A percentile compares a stretch with the other conserved stretches of the same genome.
These are phyloP conservation scores for Umbilicus rupestris DNA, from an alignment of 164 flowering plant species.

Conservation along the genomic window DNA sequence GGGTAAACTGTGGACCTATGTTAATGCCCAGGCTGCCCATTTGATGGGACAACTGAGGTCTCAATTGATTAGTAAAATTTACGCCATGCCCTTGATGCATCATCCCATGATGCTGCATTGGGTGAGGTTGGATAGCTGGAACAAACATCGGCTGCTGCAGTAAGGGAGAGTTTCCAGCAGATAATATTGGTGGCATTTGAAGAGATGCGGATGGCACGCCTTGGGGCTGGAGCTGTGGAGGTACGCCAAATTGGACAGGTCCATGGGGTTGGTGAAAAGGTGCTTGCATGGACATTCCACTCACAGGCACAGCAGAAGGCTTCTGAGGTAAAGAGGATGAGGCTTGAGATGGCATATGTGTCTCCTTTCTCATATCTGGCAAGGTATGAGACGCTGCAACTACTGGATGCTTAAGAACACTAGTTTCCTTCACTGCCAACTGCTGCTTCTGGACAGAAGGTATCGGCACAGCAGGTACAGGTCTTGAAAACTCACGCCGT, in stretches of 20 bases:
- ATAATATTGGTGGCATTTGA: conserved; percentile 45
- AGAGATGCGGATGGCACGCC: conserved; percentile 22
- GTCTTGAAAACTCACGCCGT: background rate
- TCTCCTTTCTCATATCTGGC: background rate
- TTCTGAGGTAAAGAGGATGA: background rate
- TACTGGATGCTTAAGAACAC: background rate
- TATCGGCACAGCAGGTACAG: background rate
- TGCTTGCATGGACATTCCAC: background rate
- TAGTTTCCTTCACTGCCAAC: background rate
- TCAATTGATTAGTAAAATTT: conserved; percentile 49
- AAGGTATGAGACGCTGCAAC: background rate
- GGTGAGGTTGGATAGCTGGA: conserved; percentile 56
- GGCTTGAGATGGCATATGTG: background rate
- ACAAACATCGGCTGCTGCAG: conserved; percentile 62
- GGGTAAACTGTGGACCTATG: conserved; percentile 46
- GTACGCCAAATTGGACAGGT: background rate
- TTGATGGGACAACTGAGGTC: conserved; percentile 56
- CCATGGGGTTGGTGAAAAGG: background rate
- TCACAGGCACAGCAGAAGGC: background rate
- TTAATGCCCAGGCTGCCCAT: conserved; percentile 49
- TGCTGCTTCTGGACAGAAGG: conserved; percentile 5
- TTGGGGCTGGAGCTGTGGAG: background rate
- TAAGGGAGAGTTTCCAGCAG: conserved; percentile 51
- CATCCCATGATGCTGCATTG: conserved; percentile 53
- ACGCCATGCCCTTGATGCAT: conserved; percentile 70